Conservation (phyloP, 2,329 filamentous ascomycete species). For the Pseudogymnoascus sp. region DNA sequence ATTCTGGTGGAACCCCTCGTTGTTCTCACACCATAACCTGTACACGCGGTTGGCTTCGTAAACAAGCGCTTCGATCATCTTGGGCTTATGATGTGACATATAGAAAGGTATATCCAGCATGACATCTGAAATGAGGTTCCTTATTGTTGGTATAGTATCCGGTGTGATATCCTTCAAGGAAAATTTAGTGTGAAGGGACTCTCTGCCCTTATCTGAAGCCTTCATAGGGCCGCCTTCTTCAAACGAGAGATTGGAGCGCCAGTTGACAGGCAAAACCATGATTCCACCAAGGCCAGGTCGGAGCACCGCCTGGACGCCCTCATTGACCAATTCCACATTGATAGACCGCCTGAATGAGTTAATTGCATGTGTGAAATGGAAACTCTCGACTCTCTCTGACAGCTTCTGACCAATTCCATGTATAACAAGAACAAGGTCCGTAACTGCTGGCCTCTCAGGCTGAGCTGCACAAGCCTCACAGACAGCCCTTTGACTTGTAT, state of each 20-base stretch:
- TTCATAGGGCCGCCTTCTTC: slow-evolving; percentile 66
- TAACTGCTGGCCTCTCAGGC: slow-evolving; percentile 62
- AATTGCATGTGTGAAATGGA: slow-evolving; percentile 94
- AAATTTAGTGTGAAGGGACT: slow-evolving; percentile 46
- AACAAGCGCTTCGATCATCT: slow-evolving; percentile 86
- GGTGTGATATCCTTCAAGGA: slow-evolving; percentile 86
- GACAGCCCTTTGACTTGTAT: slow-evolving; percentile 18
- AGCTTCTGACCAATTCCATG: slow-evolving; percentile 97
- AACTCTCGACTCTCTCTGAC: slow-evolving; percentile 89
- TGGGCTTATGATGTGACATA: slow-evolving; percentile 89
- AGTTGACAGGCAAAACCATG: slow-evolving; percentile 92
- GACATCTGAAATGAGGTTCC: slow-evolving; percentile 89
- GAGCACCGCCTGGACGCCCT: slow-evolving; percentile 67
- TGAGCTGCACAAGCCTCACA: slow-evolving; percentile 59
- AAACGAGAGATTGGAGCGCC: slow-evolving; percentile 82
- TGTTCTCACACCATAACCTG: slow-evolving; percentile 88
- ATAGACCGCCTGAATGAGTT: slow-evolving; percentile 82
- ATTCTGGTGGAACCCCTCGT: slow-evolving; percentile 72
- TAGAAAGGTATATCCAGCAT: slow-evolving; percentile 99
- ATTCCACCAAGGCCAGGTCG: slow-evolving; percentile 76
- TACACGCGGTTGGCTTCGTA: slow-evolving; percentile 94
- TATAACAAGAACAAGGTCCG: slow-evolving; percentile 82
- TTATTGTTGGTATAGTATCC: slow-evolving; percentile 81
- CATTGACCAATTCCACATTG: slow-evolving; percentile 73
- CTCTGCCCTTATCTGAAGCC: slow-evolving; percentile 46